Evolutionary conservation across 169 alveolate genomes (phyloP).

Genomic region (Plasmodium inui): DNA sequence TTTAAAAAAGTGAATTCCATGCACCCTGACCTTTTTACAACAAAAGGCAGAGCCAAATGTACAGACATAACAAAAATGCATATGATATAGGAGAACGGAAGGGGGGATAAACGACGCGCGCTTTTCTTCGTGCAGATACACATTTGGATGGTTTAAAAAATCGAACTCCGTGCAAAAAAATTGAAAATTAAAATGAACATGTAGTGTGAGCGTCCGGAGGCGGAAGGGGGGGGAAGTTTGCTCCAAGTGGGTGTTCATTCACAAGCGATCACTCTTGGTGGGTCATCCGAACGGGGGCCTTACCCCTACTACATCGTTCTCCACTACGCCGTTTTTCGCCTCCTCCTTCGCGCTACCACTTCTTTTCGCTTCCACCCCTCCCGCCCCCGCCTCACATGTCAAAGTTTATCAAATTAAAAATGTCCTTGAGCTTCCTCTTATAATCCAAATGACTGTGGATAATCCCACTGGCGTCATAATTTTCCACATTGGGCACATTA

Average conservation of each 20-base stretch:
- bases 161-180: neutral
- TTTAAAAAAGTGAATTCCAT: neutral
- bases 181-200: neutral
- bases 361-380: neutral
- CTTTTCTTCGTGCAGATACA: neutral
- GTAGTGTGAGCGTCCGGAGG: neutral
- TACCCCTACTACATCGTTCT: neutral
- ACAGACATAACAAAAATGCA: neutral
- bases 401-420: constrained; percentile 75
- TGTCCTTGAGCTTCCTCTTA: constrained; percentile 79
- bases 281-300: neutral
- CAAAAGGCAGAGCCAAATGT: neutral
- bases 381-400: constrained; percentile 13
- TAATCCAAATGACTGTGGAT: constrained; percentile 83
- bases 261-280: neutral
- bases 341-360: too few relatives aligned
- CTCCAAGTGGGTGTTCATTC: neutral
- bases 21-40: neutral
- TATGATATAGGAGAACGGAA: neutral
- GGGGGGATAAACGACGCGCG: neutral
- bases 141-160: neutral
- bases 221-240: neutral
- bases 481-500: constrained; percentile 83
- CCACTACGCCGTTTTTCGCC: neutral
- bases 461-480: constrained; percentile 88